These are phyloP conservation scores for Aureobasidium sp. DNA, from an alignment of 2,329 filamentous ascomycete species.

Conservation along the genomic window DNA sequence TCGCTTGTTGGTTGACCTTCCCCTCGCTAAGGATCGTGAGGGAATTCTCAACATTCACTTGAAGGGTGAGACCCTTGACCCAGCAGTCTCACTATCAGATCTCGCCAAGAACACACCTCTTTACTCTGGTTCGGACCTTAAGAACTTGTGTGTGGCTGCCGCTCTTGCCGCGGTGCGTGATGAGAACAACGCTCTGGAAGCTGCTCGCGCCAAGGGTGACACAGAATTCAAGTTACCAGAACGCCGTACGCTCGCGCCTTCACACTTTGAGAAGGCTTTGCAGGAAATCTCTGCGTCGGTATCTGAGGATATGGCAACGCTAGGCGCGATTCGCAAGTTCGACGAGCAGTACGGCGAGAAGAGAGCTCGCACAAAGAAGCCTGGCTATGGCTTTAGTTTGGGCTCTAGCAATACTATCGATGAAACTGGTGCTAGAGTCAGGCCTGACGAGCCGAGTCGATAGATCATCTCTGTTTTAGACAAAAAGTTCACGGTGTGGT, in stretches of 20 bases:
- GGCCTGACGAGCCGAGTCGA: slow-evolving; percentile 16
- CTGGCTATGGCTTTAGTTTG: slow-evolving; percentile 28
- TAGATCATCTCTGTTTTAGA: neutral
- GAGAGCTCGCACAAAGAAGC: slow-evolving; percentile 48
- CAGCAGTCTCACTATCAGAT: slow-evolving; percentile 52
- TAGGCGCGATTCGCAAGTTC: slow-evolving; percentile 85
- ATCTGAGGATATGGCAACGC: slow-evolving; percentile 82
- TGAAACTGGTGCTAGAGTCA: slow-evolving; percentile 27
- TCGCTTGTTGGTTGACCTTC: slow-evolving; percentile 66
- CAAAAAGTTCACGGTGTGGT: neutral
- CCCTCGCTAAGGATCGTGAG: slow-evolving; percentile 57
- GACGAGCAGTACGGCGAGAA: slow-evolving; percentile 91
- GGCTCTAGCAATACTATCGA: slow-evolving; percentile 21
- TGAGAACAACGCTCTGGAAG: slow-evolving; percentile 46
- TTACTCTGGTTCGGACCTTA: slow-evolving; percentile 77
- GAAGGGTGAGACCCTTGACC: slow-evolving; percentile 56
- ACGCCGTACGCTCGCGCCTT: slow-evolving; percentile 55
- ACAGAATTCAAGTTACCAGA: slow-evolving; percentile 57
- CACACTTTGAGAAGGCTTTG: slow-evolving; percentile 80
- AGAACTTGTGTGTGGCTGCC: slow-evolving; percentile 73
- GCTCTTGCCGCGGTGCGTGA: slow-evolving; percentile 74
- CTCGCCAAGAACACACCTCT: slow-evolving; percentile 63
- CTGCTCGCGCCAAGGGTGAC: slow-evolving; percentile 24
- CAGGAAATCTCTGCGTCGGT: slow-evolving; percentile 88
- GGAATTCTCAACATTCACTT: slow-evolving; percentile 67